Conservation (phyloP, 495 filamentous ascomycete genomes). For the Hamigera avellanea region DNA sequence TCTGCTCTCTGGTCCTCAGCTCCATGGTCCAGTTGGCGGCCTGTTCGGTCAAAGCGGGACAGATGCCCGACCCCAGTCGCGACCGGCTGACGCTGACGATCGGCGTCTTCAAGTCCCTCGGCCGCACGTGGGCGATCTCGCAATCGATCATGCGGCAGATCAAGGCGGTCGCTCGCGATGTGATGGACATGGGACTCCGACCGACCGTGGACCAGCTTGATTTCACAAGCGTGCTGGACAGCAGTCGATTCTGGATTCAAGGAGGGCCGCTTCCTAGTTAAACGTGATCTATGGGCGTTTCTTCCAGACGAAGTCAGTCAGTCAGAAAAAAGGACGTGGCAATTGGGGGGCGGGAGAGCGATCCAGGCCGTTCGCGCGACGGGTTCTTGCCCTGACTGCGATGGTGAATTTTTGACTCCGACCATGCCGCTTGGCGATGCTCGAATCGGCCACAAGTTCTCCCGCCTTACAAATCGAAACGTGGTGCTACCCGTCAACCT, state of each 20-base stretch:
- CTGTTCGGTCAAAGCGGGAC: slow-evolving; percentile 59
- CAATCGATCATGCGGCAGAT: slow-evolving; percentile 63
- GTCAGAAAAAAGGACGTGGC: no score
- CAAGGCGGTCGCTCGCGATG: slow-evolving; percentile 36
- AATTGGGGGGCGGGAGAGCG: no score
- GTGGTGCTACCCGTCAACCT: no score
- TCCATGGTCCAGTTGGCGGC: slow-evolving; percentile 47
- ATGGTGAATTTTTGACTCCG: no score
- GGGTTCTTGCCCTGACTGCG: no score
- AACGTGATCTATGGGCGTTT: no score
- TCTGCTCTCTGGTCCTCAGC: slow-evolving; percentile 57
- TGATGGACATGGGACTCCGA: slow-evolving; percentile 33
- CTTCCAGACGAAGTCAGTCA: no score
- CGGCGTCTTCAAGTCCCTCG: slow-evolving; percentile 66
- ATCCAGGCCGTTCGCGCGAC: no score
- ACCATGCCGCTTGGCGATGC: no score
- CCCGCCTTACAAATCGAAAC: no score
- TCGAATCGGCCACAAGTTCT: no score
- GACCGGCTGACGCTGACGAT: slow-evolving; percentile 72
- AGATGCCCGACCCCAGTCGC: slow-evolving; percentile 57
- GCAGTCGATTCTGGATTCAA: slow-evolving; percentile 23
- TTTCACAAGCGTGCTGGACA: slow-evolving; percentile 26
- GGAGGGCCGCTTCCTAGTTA: no score
- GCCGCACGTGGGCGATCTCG: slow-evolving; percentile 68
- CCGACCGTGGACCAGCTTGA: slow-evolving; percentile 32